These are phyloP conservation scores for Pholiota conissans DNA, from an alignment of 768 basidiomycete species.

Conservation along the genomic window DNA sequence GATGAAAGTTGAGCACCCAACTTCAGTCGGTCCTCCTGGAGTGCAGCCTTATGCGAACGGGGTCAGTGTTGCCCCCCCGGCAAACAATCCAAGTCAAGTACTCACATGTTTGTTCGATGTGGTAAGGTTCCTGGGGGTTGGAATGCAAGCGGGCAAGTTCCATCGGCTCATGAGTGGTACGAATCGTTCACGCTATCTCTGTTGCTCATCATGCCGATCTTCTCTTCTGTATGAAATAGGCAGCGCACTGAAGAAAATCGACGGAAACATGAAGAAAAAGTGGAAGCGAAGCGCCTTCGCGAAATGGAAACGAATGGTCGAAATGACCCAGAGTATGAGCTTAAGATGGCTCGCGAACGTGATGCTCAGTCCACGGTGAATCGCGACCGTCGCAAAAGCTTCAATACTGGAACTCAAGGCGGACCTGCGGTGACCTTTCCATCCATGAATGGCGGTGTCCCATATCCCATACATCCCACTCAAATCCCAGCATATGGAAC, in stretches of 20 bases:
- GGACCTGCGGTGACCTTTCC: slow-evolving; percentile 33
- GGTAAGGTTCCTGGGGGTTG: slow-evolving; percentile 8
- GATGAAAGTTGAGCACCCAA: slow-evolving; percentile 74
- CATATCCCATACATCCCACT: slow-evolving; percentile 26
- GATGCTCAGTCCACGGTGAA: slow-evolving; percentile 40
- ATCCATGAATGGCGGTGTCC: slow-evolving; percentile 18
- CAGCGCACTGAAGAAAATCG: slow-evolving; percentile 45
- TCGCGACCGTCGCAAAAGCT: slow-evolving; percentile 56
- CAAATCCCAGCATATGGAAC: slow-evolving; percentile 22
- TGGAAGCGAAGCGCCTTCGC: slow-evolving; percentile 46
- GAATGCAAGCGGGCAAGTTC: background rate
- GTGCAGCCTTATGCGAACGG: slow-evolving; percentile 43
- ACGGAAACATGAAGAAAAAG: slow-evolving; percentile 43
- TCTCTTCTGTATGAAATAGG: no score
- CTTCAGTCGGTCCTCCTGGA: slow-evolving; percentile 56
- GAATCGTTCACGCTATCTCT: background rate
- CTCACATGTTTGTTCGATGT: background rate
- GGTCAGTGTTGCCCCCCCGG: background rate
- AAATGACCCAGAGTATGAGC: slow-evolving; percentile 51
- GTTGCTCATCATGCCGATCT: no score
- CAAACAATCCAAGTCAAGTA: no score
- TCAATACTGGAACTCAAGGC: slow-evolving; percentile 39
- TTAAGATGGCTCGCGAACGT: slow-evolving; percentile 56
- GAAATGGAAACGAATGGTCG: slow-evolving; percentile 43
- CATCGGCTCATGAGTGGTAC: slow-evolving; percentile 42